A percentile compares a stretch with the other conserved stretches of the same genome.
Evolutionary conservation across 1,284 basidiomycete genomes (phyloP).

Genomic region (Sporisorium graminicola): DNA sequence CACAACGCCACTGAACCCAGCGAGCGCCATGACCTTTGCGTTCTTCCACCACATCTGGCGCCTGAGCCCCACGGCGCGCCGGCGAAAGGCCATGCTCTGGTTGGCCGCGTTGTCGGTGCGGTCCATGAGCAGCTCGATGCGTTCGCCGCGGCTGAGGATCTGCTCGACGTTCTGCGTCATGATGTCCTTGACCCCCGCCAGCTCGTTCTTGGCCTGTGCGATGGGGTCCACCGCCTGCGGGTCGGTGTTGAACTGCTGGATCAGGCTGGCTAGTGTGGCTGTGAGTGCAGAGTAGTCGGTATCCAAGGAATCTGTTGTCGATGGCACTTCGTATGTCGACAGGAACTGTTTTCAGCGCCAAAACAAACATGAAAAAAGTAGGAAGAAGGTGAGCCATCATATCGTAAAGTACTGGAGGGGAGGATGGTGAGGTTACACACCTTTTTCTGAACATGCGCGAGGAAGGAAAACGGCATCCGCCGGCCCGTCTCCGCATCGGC

Average conservation of each 20-base stretch:
- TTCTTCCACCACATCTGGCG: constrained; percentile 94
- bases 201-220: constrained; percentile 86
- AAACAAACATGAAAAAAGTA: too few species aligned
- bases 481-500: constrained; percentile 80
- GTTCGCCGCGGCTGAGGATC: constrained; percentile 91
- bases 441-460: constrained; percentile 85
- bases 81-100: constrained; percentile 93
- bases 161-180: constrained; percentile 81
- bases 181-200: constrained; percentile 94
- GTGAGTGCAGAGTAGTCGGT: constrained; percentile 39
- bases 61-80: constrained; percentile 86
- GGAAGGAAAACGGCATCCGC: constrained; percentile 92
- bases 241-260: constrained; percentile 82
- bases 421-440: constrained; percentile 54
- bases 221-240: constrained; percentile 90
- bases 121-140: constrained; percentile 94
- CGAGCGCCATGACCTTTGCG: constrained; percentile 78
- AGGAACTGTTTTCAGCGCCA: constrained; percentile 34
- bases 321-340: constrained; percentile 31
- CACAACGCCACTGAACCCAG: constrained; percentile 80
- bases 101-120: constrained; percentile 96
- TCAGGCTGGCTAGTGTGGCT: constrained; percentile 65
- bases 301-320: not conserved
- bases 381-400: not conserved
- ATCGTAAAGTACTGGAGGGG: not conserved